phyloP scores from a whole-genome alignment of 2,329 filamentous ascomycete genomes.

The Hysterium pulicare region DNA sequence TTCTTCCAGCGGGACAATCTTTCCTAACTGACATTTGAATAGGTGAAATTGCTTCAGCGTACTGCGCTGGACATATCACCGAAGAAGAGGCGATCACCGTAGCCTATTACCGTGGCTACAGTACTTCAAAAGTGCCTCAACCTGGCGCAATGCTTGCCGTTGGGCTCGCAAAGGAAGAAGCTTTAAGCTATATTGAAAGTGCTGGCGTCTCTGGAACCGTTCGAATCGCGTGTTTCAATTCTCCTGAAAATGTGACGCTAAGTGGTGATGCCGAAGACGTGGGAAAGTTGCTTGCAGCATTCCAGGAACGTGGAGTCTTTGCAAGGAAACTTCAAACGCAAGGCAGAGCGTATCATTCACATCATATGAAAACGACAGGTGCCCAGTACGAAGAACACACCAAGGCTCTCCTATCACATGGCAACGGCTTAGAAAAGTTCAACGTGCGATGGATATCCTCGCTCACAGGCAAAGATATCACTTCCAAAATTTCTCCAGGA shows the following conservation, averaged over 20 bases:
- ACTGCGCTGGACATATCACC: constrained; percentile 3
- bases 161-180: background rate
- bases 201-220: background rate
- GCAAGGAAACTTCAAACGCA: constrained; percentile 37
- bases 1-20: no score
- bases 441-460: constrained; percentile 4
- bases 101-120: constrained; percentile 7
- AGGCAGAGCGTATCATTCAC: constrained; percentile 41
- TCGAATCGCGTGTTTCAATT: constrained; percentile 27
- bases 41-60: constrained; percentile 13
- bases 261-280: constrained; percentile 41
- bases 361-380: constrained; percentile 36
- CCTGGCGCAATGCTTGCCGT: constrained; percentile 14
- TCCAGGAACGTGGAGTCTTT: constrained; percentile 37
- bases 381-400: constrained; percentile 16
- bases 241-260: constrained; percentile 37
- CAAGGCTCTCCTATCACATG: background rate
- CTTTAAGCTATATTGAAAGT: background rate
- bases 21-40: no score
- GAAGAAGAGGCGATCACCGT: constrained; percentile 5
- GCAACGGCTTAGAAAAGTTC: background rate
- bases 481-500: background rate
- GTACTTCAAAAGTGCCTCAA: background rate
- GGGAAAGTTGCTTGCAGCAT: constrained; percentile 20
- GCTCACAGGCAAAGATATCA: constrained; percentile 2